Evolutionary conservation across 2,329 filamentous ascomycete genomes (phyloP), one percentile per base, ranked within the genome.

Genomic region (Aspergillus persii): DNA sequence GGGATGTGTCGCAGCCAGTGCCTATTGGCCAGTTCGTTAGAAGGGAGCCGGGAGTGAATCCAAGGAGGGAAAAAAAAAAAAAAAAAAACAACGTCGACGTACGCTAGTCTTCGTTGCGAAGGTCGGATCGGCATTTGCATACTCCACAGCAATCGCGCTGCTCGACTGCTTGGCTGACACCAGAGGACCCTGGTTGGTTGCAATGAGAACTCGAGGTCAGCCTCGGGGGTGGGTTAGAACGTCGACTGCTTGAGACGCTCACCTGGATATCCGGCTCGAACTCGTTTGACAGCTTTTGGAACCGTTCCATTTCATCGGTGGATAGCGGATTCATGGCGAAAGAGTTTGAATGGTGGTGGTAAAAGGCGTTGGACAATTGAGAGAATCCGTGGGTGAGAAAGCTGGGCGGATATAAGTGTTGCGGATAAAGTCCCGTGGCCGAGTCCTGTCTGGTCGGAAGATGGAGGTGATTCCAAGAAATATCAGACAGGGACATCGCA

Each of bases 91-190:
- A 15, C 36, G 2, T 6, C 26, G 46, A 57, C 44, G 18, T 80
- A 96, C 94, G 71, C 86, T 84, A 52, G 93, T 97, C 81, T 98
- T 98, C 60, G 89, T 85, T 53, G 93, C 88, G 74, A 91, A 96
- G 63, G 91, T 81, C 5, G 89, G 87, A 74, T 98, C 93, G 62
- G 92, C 93, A 76, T 90, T 89, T 61, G 92, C 90, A 79, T 96
- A 98, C 74, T 96, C 91, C 63, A 88, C 83, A 15, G 90, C 87
- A 71, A 99, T 92, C 65, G 83, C 86, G 66, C 87, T 84, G 76
- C 89, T 96, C 54, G 90, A 85, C 70, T 87, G 86, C 76, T 90
- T 91, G 61, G 89, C 84, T 68, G 92, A 90, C 65, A 98, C 89
- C 53, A 93, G 82, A 61, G 91, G 90, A 57, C 92, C 92, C 94